Percentiles rank a stretch among this genome's conserved stretches.
These are phyloP conservation scores for Cryptococcus wingfieldii DNA, from an alignment of 1,284 basidiomycete species.

Conservation along the genomic window DNA sequence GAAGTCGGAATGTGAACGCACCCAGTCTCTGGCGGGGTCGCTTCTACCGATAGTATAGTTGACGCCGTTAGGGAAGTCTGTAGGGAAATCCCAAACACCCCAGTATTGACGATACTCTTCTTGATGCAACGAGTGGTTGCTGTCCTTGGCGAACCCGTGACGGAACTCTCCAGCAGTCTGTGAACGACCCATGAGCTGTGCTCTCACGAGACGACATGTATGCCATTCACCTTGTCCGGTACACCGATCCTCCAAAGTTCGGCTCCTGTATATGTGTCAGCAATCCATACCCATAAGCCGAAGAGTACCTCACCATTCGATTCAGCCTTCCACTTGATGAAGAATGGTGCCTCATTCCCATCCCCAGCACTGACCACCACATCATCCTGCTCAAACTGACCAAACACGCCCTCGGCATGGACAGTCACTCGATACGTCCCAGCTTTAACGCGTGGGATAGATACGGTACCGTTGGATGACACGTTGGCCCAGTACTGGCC, in stretches of 20 bases:
- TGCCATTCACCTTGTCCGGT: constrained; percentile 16
- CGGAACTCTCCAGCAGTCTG: constrained; percentile 10
- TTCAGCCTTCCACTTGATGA: constrained; percentile 24
- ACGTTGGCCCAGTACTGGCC: constrained; percentile 39
- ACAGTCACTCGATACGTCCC: constrained; percentile 36
- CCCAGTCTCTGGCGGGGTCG: constrained; percentile 7
- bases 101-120: constrained; percentile 25
- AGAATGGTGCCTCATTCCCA: constrained; percentile 1
- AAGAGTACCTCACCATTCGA: constrained; percentile 1
- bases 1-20: background rate
- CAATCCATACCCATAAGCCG: background rate
- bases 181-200: background rate
- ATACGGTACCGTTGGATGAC: constrained; percentile 17
- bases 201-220: background rate
- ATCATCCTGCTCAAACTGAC: constrained; percentile 30
- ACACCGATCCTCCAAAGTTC: constrained; percentile 38
- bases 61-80: constrained; percentile 26
- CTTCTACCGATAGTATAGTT: constrained; percentile 26
- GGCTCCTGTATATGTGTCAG: constrained; percentile 13
- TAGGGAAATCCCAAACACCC: constrained; percentile 23
- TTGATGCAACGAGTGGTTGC: constrained; percentile 18
- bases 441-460: constrained; percentile 30
- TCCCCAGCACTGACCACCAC: constrained; percentile 22
- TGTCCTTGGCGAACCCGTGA: constrained; percentile 19
- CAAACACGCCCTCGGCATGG: constrained; percentile 39